These are phyloP conservation scores for Calonectria crousiana DNA, from an alignment of 2,329 filamentous ascomycete species.

Conservation along the genomic window DNA sequence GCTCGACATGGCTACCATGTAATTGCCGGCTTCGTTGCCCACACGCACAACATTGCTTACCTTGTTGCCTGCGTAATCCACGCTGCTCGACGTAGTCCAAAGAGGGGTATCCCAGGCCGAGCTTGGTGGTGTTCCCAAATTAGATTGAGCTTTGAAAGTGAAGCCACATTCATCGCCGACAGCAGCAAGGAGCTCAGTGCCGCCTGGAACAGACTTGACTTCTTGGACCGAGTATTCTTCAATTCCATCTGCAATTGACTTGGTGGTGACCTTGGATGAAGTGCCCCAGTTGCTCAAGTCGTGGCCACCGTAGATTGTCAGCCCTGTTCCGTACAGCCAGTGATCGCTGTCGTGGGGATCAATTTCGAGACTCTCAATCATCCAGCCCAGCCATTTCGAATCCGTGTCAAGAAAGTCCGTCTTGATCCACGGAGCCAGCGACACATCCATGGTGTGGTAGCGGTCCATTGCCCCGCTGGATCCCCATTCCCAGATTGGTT, in stretches of 20 bases:
- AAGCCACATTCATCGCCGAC: constrained; percentile 67
- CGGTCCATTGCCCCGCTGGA: constrained; percentile 58
- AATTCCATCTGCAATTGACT: constrained; percentile 65
- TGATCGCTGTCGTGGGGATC: constrained; percentile 70
- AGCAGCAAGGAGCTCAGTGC: constrained; percentile 63
- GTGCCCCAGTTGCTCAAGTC: constrained; percentile 69
- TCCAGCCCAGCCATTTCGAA: constrained; percentile 68
- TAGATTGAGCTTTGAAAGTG: constrained; percentile 53
- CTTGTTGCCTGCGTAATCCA: constrained; percentile 63
- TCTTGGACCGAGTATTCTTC: constrained; percentile 65
- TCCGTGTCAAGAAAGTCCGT: constrained; percentile 61
- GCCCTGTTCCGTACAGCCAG: constrained; percentile 71
- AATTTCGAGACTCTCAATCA: constrained; percentile 70
- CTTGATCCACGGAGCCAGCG: constrained; percentile 66
- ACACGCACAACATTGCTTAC: constrained; percentile 61
- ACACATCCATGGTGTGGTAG: constrained; percentile 60
- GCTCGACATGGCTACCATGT: constrained; percentile 57
- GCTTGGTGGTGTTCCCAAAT: constrained; percentile 56
- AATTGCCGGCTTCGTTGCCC: constrained; percentile 56
- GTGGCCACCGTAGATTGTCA: constrained; percentile 66
- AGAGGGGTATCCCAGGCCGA: constrained; percentile 60
- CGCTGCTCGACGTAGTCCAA: constrained; percentile 59
- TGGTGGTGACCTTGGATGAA: constrained; percentile 60
- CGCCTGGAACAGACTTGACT: constrained; percentile 61
- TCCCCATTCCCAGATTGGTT: constrained; percentile 64